Evolutionary conservation across 441 rosid species (phyloP).

Genomic region (Manihot esculenta): DNA sequence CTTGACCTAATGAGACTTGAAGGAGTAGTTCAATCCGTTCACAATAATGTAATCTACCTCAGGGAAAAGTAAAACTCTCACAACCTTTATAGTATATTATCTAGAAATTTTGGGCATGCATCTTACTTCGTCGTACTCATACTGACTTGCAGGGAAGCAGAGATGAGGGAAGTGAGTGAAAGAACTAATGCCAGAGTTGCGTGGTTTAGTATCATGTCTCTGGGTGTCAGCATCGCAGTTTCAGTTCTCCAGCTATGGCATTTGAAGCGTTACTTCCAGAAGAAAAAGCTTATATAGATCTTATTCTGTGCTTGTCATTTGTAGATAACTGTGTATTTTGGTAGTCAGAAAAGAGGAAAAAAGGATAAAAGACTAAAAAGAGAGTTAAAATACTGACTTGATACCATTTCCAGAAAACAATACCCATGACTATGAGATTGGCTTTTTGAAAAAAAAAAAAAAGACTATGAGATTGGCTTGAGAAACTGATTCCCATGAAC

Average conservation of each 20-base stretch:
- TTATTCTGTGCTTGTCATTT: background rate
- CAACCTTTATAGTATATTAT: background rate
- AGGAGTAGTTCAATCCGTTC: slow-evolving; percentile 59
- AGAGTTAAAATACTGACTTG: background rate
- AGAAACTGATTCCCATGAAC: background rate
- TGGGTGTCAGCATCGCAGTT: slow-evolving; percentile 62
- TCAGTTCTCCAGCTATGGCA: slow-evolving; percentile 63
- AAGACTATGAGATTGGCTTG: background rate
- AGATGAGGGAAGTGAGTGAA: slow-evolving; percentile 82
- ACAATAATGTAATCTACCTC: slow-evolving; percentile 50
- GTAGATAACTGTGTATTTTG: background rate
- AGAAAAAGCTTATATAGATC: slow-evolving; percentile 76
- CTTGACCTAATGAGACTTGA: slow-evolving; percentile 72
- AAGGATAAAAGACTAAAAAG: too few species aligned
- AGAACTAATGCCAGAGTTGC: slow-evolving; percentile 73
- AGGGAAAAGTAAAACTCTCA: slow-evolving; percentile 47
- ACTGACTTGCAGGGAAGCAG: slow-evolving; percentile 63
- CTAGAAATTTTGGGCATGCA: too few species aligned
- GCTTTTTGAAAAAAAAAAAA: too few species aligned
- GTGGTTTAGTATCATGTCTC: slow-evolving; percentile 77
- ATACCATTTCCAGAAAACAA: background rate
- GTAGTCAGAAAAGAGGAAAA: too few species aligned
- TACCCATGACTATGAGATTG: too few species aligned
- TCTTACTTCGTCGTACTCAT: too few species aligned
- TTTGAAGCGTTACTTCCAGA: slow-evolving; percentile 57